Evolutionary conservation across 129 eudicot genomes (phyloP).

Genomic region (Artemisia argyi): DNA sequence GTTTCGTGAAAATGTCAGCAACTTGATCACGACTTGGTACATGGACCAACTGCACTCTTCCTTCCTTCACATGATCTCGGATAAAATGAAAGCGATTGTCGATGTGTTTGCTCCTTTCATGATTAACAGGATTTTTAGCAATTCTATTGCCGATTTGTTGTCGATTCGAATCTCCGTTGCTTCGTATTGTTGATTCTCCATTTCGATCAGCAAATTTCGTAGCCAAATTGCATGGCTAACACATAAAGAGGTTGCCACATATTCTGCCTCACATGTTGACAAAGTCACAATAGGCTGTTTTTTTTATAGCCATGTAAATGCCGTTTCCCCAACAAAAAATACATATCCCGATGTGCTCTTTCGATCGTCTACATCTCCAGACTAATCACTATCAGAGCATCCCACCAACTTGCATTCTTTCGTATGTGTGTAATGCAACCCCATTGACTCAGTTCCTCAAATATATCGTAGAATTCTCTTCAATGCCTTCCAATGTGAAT

Average conservation of each 20-base stretch:
- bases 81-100: not conserved
- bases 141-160: no score
- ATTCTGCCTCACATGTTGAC: no score
- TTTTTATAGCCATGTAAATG: no score
- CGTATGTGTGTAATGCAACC: not conserved
- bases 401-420: not conserved
- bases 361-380: not conserved
- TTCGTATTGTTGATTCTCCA: no score
- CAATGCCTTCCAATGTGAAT: not conserved
- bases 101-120: no score
- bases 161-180: no score
- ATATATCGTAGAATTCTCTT: not conserved
- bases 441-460: not conserved
- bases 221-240: no score
- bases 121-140: no score
- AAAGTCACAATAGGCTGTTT: no score
- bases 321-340: not conserved
- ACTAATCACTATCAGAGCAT: not conserved
- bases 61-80: not conserved
- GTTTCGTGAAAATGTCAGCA: not conserved
- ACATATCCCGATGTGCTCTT: not conserved
- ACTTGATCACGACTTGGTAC: not conserved
- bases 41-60: not conserved
- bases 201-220: no score
- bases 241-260: no score